These are phyloP conservation scores for Mycocentrospora acerina DNA, from an alignment of 2,329 filamentous ascomycete species.

Conservation along the genomic window DNA sequence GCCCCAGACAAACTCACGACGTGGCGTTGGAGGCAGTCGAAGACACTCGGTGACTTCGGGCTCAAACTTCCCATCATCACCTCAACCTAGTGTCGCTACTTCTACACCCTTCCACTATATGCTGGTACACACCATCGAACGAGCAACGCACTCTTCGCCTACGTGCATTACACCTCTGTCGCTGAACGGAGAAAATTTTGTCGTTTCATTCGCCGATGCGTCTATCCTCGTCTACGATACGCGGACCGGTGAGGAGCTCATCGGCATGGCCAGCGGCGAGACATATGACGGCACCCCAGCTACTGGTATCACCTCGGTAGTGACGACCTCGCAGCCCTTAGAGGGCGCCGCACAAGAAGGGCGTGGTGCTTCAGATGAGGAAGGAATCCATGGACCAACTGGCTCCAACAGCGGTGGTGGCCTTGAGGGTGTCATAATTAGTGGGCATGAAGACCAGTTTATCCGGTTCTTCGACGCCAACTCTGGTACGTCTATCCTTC, in stretches of 20 bases:
- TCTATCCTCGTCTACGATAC: conserved; percentile 92
- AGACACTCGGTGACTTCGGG: conserved; percentile 93
- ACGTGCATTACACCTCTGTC: conserved; percentile 94
- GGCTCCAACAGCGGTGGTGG: conserved; percentile 70
- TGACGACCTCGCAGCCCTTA: conserved; percentile 79
- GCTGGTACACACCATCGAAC: conserved; percentile 81
- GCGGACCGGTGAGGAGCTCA: conserved; percentile 84
- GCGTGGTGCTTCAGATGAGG: conserved; percentile 68
- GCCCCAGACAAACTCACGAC: conserved; percentile 71
- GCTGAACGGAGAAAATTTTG: conserved; percentile 79
- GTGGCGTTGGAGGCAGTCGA: conserved; percentile 71
- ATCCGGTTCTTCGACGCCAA: conserved; percentile 98
- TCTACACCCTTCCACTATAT: conserved; percentile 85
- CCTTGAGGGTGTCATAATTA: conserved; percentile 91
- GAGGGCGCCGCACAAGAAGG: conserved; percentile 64
- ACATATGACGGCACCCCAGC: conserved; percentile 87
- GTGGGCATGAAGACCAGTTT: conserved; percentile 93
- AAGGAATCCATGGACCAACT: conserved; percentile 78
- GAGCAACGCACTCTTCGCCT: conserved; percentile 70
- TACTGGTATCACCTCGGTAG: conserved; percentile 85
- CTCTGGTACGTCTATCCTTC: conserved; percentile 72
- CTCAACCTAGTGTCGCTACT: conserved; percentile 84
- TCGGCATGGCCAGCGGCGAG: conserved; percentile 88
- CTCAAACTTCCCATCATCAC: conserved; percentile 85
- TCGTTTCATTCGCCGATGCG: conserved; percentile 89